Base-by-base conservation (phyloP, 2,329 filamentous ascomycete genomes). In the Apiospora aurea region DNA sequence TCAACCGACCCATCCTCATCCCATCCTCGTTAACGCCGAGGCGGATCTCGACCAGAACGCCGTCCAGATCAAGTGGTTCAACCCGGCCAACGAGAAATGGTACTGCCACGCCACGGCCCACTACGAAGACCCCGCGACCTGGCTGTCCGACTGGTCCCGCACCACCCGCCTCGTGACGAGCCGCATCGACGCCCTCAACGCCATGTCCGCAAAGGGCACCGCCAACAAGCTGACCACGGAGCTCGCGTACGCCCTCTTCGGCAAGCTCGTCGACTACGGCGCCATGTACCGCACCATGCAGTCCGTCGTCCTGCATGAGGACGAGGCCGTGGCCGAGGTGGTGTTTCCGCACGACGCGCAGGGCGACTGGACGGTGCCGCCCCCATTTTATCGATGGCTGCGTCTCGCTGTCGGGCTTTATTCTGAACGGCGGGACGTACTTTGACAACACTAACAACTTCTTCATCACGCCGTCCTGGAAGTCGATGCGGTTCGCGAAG, bases 221-320 rank as follows among this genome's bases (percentile, higher is more conserved):
- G 91, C 91, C 43, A 91, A 91, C 64, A 88, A 61, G 53, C 53
- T 61, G 14, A 61, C 53, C 5, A 61, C 53, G 16, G 53, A 61
- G 29, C 53, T 94, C 83, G 90, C 91, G 16, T 95, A 95, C 87
- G 94, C 93, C 82, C 87, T 88, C 0, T 87, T 88, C 77, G 78
- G 85, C 41, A 84, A 85, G 41, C 79, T 89, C 2, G 87, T 89
- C 4, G 85, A 88, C 75, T 90, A 89, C 73, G 81, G 82, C 13
- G 77, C 78, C 13, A 81, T 81, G 66, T 90, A 87, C 77, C 83
- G 83, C 51, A 87, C 87, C 21, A 88, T 89, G 79, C 83, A 88
- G 41, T 85, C 88, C 72, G 86, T 89, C 1, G 82, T 88, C 26
- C 80, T 89, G n/a, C 80, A 84, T 76, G 84, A 81, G 75, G 83